Conservation (phyloP, 345 rosid species). For the Pugionium dolabratum region DNA sequence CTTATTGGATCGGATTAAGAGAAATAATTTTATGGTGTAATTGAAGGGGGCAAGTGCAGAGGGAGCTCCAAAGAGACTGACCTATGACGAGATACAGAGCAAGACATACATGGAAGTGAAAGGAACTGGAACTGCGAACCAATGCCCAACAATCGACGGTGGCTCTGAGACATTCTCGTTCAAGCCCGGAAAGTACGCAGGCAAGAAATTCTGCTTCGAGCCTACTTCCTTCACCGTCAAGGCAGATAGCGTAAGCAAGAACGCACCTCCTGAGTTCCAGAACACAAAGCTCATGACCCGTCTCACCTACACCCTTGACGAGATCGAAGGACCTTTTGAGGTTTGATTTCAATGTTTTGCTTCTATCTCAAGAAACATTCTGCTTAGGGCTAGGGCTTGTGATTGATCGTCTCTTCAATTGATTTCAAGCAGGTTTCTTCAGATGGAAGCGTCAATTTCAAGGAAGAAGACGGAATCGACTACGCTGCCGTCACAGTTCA, state of each 20-base stretch:
- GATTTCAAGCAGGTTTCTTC: slow-evolving; percentile 42
- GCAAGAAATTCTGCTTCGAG: slow-evolving; percentile 86
- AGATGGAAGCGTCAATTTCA: slow-evolving; percentile 69
- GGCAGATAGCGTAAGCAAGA: slow-evolving; percentile 81
- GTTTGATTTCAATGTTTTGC: slow-evolving; percentile 20
- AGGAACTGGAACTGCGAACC: slow-evolving; percentile 94
- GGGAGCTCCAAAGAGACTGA: slow-evolving; percentile 84
- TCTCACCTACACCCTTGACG: slow-evolving; percentile 21
- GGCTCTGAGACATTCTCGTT: slow-evolving; percentile 71
- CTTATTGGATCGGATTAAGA: neutral
- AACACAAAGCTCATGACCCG: slow-evolving; percentile 98
- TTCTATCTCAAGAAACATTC: neutral
- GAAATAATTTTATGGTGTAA: neutral
- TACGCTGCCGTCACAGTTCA: slow-evolving; percentile 95
- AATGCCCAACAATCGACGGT: slow-evolving; percentile 82
- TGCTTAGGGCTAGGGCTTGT: slow-evolving; percentile 1
- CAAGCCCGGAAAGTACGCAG: slow-evolving; percentile 82
- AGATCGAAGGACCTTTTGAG: slow-evolving; percentile 94
- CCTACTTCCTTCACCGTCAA: slow-evolving; percentile 99
- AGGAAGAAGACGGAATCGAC: slow-evolving; percentile 94
- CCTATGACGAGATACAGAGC: slow-evolving; percentile 92
- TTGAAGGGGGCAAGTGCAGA: slow-evolving; percentile 88
- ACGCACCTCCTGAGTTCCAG: slow-evolving; percentile 87
- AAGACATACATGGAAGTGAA: slow-evolving; percentile 94
- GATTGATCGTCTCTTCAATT: slow-evolving; percentile 6